A percentile compares a stretch with the other conserved stretches of the same genome.
phyloP scores from a whole-genome alignment of 495 filamentous ascomycete species.

The Astrothelium macrocarpum region DNA sequence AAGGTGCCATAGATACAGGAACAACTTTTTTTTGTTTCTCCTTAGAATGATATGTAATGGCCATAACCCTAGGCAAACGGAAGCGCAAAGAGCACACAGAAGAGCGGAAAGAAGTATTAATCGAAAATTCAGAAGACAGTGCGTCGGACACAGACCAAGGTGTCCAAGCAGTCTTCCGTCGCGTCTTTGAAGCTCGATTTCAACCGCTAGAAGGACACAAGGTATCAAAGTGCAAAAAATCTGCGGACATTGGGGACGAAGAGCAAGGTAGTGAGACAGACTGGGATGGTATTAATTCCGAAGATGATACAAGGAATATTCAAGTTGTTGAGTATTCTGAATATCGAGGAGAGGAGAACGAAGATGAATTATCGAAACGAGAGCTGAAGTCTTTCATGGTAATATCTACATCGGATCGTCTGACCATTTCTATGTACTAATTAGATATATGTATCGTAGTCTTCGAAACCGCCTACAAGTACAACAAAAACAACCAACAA shows the following conservation, averaged over 20 bases:
- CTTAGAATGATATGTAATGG: constrained; percentile 9
- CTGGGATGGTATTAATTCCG: constrained; percentile 57
- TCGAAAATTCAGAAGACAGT: constrained; percentile 7
- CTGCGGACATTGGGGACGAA: constrained; percentile 26
- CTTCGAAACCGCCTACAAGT: constrained; percentile 43
- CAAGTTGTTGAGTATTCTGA: constrained; percentile 57
- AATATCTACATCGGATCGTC: constrained; percentile 13
- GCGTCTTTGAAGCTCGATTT: constrained; percentile 82
- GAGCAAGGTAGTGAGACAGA: constrained; percentile 40
- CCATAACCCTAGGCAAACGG: constrained; percentile 21
- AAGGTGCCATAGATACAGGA: not conserved
- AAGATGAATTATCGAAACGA: constrained; percentile 46
- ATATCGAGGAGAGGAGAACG: constrained; percentile 26
- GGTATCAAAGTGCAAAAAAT: constrained; percentile 17
- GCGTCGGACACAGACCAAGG: constrained; percentile 11
- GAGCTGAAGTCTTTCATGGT: constrained; percentile 76
- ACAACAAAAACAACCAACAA: not conserved
- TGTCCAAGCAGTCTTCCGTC: constrained; percentile 54
- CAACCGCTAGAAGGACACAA: constrained; percentile 46
- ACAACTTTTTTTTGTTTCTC: not conserved
- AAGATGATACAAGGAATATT: constrained; percentile 34
- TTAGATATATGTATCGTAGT: constrained; percentile 29
- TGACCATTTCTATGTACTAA: not conserved
- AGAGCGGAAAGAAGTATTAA: constrained; percentile 7
- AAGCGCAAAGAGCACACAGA: constrained; percentile 18